A percentile compares a stretch with the other conserved stretches of the same genome.
Conservation (phyloP, 345 rosid species). For the Hibiscus trionum region DNA sequence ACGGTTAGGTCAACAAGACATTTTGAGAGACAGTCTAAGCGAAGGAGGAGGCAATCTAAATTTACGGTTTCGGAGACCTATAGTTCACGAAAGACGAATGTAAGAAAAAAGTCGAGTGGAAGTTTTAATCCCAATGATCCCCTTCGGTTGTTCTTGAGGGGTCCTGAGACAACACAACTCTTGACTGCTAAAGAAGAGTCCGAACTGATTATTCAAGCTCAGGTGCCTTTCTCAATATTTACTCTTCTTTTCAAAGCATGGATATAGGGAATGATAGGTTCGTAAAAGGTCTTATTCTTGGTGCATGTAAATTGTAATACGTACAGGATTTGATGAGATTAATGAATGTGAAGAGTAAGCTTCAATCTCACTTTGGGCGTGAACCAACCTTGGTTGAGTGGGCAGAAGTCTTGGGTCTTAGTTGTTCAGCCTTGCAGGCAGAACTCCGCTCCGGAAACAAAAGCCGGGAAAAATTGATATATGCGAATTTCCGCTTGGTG, state of each 20-base stretch:
- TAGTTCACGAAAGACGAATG: constrained; percentile 26
- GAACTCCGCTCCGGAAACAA: constrained; percentile 53
- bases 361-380: constrained; percentile 60
- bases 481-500: constrained; percentile 72
- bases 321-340: constrained; percentile 53
- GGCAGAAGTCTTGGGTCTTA: constrained; percentile 66
- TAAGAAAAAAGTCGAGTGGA: constrained; percentile 36
- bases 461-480: constrained; percentile 61
- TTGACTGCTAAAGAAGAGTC: constrained; percentile 68
- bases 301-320: constrained; percentile 10
- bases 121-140: constrained; percentile 53
- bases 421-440: constrained; percentile 46
- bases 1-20: constrained; percentile 55
- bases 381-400: constrained; percentile 76
- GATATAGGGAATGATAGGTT: constrained; percentile 1
- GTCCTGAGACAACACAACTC: constrained; percentile 72
- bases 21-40: constrained; percentile 52
- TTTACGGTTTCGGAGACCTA: constrained; percentile 27
- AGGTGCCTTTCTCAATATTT: constrained; percentile 34
- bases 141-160: constrained; percentile 67
- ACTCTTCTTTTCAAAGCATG: not conserved
- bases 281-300: constrained; percentile 5
- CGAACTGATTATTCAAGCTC: constrained; percentile 57
- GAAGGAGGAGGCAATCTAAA: constrained; percentile 36
- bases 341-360: constrained; percentile 55